Evolutionary conservation across 192 early-diverging fungal genomes (phyloP), one percentile per base, ranked within the genome.

Genomic region (Chytriomyces sp.): DNA sequence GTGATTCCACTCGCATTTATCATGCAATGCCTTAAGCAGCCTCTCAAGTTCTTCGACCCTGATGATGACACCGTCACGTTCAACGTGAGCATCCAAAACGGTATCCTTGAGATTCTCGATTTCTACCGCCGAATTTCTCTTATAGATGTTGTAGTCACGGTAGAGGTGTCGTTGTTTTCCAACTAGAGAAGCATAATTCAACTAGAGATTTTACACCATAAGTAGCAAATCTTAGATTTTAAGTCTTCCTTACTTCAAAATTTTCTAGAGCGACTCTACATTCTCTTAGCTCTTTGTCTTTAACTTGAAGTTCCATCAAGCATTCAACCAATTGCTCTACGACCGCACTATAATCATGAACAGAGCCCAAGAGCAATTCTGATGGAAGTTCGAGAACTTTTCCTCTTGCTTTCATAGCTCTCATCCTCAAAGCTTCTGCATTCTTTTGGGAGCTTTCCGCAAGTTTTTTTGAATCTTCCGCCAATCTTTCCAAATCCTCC

Each of bases 321-420:
- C 81, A 77, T 28, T 77, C 57, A 7, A 79, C 80, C 53, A 87
- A 52, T 54, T 87, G 81, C 52, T 81, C 80, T 0, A 82, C 76
- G 22, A 87, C 58, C 19, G 75, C 34, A 10, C 53, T 39, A 49
- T 79, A 82, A 59, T 79, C 81, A 22, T 71, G 49, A 26, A 75
- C 56, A 10, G 59, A 74, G 4, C 75, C 77, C 31, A 74, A 59
- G 1, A 30, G 10, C 36, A 82, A 41, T 28, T 66, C 73, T 37
- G 77, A 57, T 5, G 81, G 81, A 3, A 79, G 39, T n/a, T 76
- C 64, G 10, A 82, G 25, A 0, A 66, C 44, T 59, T 64, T 39
- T 33, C 66, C 44, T 37, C 77, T 37, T 39, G 77, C 63, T 44
- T 52, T 39, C 55, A 59, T 33, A 3, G 80, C 74, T 25, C 62